These are phyloP conservation scores for Loxodes magnus DNA, from an alignment of 73 alveolate genomes.

Conservation along the genomic window DNA sequence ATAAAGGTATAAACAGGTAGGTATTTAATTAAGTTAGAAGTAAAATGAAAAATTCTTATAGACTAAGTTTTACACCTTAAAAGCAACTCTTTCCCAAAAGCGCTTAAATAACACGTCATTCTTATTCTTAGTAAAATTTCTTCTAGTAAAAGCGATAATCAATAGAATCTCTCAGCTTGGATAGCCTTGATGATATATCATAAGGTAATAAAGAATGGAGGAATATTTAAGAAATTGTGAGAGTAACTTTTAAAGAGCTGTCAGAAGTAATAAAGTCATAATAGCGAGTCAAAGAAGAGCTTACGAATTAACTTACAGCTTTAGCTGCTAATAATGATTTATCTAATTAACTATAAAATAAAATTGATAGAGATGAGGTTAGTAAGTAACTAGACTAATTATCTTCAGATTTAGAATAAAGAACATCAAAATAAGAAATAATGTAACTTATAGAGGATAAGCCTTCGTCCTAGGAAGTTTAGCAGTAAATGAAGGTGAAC, in stretches of 20 bases:
- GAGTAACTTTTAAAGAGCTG: conserved; percentile 19
- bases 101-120: too few relatives aligned
- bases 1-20: too few relatives aligned
- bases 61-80: too few relatives aligned
- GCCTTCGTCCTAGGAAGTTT: conserved; percentile 15
- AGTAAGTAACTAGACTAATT: conserved; percentile 34
- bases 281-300: conserved; percentile 17
- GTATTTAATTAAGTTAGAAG: too few relatives aligned
- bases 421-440: conserved; percentile 21
- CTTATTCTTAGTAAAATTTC: too few relatives aligned
- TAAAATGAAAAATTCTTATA: too few relatives aligned
- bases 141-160: conserved; percentile 5
- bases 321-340: conserved; percentile 22
- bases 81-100: too few relatives aligned
- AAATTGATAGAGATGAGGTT: conserved; percentile 25
- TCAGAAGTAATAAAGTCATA: conserved; percentile 22
- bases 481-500: conserved; percentile 7
- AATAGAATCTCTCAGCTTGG: conserved; percentile 5
- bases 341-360: conserved; percentile 1
- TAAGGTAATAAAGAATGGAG: conserved; percentile 25
- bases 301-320: conserved; percentile 20
- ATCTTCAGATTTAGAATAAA: conserved; percentile 23
- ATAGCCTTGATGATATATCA: conserved; percentile 19
- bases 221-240: conserved; percentile 31
- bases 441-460: conserved; percentile 12